Evolutionary conservation across 2,329 filamentous ascomycete species (phyloP).

Genomic region (Oidium heveae): DNA sequence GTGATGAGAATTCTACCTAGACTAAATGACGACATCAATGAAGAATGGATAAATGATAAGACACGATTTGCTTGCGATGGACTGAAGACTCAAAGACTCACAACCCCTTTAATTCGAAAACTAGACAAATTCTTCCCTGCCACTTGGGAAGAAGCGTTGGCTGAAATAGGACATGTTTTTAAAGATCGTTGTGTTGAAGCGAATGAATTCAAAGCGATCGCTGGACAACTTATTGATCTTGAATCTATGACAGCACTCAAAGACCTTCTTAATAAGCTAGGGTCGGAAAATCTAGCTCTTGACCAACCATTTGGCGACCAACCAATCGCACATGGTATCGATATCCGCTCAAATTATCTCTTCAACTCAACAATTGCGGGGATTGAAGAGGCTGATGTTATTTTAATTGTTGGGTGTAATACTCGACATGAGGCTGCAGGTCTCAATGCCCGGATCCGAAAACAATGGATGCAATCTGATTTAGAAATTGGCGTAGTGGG

Average conservation of each 20-base stretch:
- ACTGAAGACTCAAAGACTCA: constrained; percentile 83
- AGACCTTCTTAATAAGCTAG: constrained; percentile 87
- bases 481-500: constrained; percentile 81
- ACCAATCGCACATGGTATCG: constrained; percentile 75
- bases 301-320: constrained; percentile 67
- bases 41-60: constrained; percentile 99
- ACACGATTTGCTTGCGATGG: constrained; percentile 89
- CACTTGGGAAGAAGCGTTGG: constrained; percentile 85
- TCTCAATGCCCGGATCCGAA: constrained; percentile 86
- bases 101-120: constrained; percentile 68
- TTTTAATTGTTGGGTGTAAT: constrained; percentile 87
- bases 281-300: constrained; percentile 82
- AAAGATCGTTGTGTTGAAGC: constrained; percentile 56
- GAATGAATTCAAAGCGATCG: constrained; percentile 89
- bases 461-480: constrained; percentile 91
- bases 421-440: constrained; percentile 85
- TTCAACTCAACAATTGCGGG: constrained; percentile 93
- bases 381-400: constrained; percentile 77
- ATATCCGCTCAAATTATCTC: constrained; percentile 79
- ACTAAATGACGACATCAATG: constrained; percentile 92
- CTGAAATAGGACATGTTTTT: constrained; percentile 63
- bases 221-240: constrained; percentile 73
- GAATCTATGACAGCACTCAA: constrained; percentile 92
- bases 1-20: constrained; percentile 87
- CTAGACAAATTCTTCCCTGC: constrained; percentile 80